Conservation (phyloP, 306 rosid genomes). For the Trifolium fragiferum region DNA sequence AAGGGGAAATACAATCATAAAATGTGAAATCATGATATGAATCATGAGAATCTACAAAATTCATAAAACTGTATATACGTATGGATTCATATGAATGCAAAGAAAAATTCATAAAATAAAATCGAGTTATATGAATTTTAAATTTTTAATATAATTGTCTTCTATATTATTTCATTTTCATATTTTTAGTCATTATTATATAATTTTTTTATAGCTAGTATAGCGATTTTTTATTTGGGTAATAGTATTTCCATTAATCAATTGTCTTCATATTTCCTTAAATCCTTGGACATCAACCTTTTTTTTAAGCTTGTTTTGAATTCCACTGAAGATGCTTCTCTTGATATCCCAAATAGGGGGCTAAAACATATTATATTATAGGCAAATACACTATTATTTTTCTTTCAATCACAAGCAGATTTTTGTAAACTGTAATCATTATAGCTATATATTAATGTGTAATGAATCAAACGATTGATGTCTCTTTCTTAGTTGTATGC, state of each 20-base stretch:
- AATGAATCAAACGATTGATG: too few species aligned
- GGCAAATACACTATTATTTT: background rate
- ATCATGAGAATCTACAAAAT: slow-evolving; percentile 4
- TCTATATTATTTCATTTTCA: background rate
- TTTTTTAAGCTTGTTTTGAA: background rate
- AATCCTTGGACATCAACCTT: background rate
- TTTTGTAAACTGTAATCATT: background rate
- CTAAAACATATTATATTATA: background rate
- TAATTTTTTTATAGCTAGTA: background rate
- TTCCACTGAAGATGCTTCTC: background rate
- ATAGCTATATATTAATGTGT: too few species aligned
- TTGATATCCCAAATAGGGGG: background rate
- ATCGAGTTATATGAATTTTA: background rate
- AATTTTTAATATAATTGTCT: too few species aligned
- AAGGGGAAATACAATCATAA: background rate
- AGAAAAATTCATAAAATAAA: background rate
- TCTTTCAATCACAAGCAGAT: background rate
- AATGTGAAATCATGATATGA: background rate
- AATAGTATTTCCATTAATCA: background rate
- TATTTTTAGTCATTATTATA: background rate
- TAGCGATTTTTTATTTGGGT: background rate
- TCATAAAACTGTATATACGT: background rate
- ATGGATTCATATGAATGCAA: background rate
- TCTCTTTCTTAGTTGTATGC: too few species aligned
- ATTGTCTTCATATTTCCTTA: background rate